Evolutionary conservation across 2,329 filamentous ascomycete species (phyloP).

Genomic region (Dothideomycetes sp.): DNA sequence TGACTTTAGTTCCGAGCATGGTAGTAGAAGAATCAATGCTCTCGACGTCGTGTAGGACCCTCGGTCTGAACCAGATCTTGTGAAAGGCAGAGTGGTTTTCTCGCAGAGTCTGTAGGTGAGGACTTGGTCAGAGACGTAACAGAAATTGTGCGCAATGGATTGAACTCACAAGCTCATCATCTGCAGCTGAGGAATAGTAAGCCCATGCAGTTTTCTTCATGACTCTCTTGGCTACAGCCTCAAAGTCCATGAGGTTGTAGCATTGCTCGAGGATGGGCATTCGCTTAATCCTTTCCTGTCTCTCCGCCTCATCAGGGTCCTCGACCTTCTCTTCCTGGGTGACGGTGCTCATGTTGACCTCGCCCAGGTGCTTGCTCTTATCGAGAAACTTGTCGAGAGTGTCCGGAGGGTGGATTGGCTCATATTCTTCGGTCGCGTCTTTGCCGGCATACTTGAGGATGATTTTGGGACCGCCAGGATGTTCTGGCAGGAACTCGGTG

Average conservation of each 20-base stretch:
- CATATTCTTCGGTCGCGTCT: conserved; percentile 86
- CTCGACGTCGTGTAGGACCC: conserved; percentile 80
- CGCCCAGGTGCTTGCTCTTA: conserved; percentile 75
- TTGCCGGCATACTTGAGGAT: conserved; percentile 95
- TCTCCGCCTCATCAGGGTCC: conserved; percentile 60
- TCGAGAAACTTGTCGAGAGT: conserved; percentile 76
- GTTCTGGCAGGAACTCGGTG: conserved; percentile 79
- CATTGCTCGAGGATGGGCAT: conserved; percentile 80
- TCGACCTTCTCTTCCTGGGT: conserved; percentile 52
- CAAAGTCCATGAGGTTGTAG: conserved; percentile 93
- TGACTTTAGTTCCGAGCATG: conserved; percentile 80
- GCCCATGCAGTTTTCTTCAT: conserved; percentile 98
- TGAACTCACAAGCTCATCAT: conserved; percentile 66
- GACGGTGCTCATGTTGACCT: conserved; percentile 78
- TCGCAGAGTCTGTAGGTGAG: conserved; percentile 69
- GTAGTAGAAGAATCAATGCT: conserved; percentile 77
- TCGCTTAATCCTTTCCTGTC: conserved; percentile 53
- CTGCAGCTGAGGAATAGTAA: conserved; percentile 90
- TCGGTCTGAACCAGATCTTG: conserved; percentile 93
- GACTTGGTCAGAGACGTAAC: too few species aligned
- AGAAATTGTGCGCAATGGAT: too few species aligned
- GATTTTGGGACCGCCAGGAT: conserved; percentile 81
- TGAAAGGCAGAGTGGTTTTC: conserved; percentile 96
- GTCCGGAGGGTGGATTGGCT: conserved; percentile 80
- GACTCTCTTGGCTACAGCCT: conserved; percentile 74